These are phyloP conservation scores for Candida qinlingensis DNA, from an alignment of 805 yeast species.

Conservation along the genomic window DNA sequence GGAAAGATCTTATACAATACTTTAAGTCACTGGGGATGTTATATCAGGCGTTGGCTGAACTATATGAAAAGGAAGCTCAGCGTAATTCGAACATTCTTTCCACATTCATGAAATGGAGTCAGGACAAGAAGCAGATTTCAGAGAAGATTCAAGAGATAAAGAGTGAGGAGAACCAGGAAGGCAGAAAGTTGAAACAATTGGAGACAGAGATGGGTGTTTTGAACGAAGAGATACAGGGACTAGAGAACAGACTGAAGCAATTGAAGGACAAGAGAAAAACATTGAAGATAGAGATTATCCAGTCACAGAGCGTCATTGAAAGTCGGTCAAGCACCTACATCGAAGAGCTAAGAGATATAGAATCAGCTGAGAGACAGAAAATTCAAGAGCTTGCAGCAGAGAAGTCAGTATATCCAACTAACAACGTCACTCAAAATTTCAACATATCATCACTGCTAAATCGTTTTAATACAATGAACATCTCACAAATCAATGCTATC, in stretches of 20 bases:
- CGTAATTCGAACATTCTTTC: constrained; percentile 23
- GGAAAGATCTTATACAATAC: constrained; percentile 28
- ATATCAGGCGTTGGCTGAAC: constrained; percentile 36
- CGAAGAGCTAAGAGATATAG: constrained; percentile 35
- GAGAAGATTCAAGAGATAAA: constrained; percentile 33
- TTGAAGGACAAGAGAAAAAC: constrained; percentile 29
- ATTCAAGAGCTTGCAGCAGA: constrained; percentile 13
- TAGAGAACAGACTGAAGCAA: constrained; percentile 30
- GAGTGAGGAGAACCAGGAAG: constrained; percentile 34
- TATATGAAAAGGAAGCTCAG: constrained; percentile 32
- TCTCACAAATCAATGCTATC: neutral
- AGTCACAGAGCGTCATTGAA: constrained; percentile 43
- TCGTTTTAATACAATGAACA: neutral
- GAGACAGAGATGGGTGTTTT: constrained; percentile 27
- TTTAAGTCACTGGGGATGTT: constrained; percentile 33
- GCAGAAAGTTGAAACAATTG: constrained; percentile 33
- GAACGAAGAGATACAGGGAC: constrained; percentile 32
- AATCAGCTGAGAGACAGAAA: constrained; percentile 28
- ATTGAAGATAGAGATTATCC: constrained; percentile 33
- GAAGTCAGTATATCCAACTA: neutral
- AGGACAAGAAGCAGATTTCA: constrained; percentile 28
- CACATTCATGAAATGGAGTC: constrained; percentile 35
- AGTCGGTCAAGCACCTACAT: constrained; percentile 40
- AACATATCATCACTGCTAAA: neutral
- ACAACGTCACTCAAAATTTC: neutral